Conservation (phyloP, 1,284 basidiomycete species). For the Ceratobasidium papillatum region DNA sequence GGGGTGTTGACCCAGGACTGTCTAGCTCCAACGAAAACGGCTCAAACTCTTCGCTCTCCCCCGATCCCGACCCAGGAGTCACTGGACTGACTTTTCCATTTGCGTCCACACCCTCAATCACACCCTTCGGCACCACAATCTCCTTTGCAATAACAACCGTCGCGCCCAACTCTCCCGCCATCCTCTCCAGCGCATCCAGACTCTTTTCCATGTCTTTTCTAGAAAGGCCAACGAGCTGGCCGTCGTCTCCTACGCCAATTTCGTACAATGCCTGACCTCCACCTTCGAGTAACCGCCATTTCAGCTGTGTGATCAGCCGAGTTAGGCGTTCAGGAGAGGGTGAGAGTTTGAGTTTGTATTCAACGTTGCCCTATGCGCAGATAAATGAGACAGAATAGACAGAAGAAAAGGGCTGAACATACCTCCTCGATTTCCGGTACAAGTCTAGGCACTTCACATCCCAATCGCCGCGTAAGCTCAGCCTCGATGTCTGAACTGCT, state of each 20-base stretch:
- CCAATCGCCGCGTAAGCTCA: slow-evolving; percentile 39
- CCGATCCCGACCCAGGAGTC: slow-evolving; percentile 2
- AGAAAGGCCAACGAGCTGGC: slow-evolving; percentile 81
- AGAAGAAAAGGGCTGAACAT: slow-evolving; percentile 34
- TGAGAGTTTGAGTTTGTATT: slow-evolving; percentile 83
- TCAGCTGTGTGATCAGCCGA: slow-evolving; percentile 87
- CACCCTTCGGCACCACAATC: slow-evolving; percentile 68
- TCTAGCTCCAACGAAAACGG: slow-evolving; percentile 40
- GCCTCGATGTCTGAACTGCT: slow-evolving; percentile 36
- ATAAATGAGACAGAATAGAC: not conserved
- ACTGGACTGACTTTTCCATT: not conserved
- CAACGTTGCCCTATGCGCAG: slow-evolving; percentile 71
- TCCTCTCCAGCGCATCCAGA: slow-evolving; percentile 84
- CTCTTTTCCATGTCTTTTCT: slow-evolving; percentile 79
- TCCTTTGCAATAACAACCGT: slow-evolving; percentile 88
- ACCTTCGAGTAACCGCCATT: slow-evolving; percentile 92
- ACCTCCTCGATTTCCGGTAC: slow-evolving; percentile 77
- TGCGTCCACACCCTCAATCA: not conserved
- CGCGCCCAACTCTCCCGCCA: slow-evolving; percentile 92
- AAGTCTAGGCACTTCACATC: slow-evolving; percentile 61
- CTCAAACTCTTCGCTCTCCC: slow-evolving; percentile 21
- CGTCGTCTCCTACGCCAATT: slow-evolving; percentile 87
- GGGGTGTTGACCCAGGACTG: not conserved
- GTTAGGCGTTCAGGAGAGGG: slow-evolving; percentile 55
- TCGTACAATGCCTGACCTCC: slow-evolving; percentile 93